Base-by-base conservation (phyloP, 1,284 basidiomycete species). In the Spongiforma sp. region DNA sequence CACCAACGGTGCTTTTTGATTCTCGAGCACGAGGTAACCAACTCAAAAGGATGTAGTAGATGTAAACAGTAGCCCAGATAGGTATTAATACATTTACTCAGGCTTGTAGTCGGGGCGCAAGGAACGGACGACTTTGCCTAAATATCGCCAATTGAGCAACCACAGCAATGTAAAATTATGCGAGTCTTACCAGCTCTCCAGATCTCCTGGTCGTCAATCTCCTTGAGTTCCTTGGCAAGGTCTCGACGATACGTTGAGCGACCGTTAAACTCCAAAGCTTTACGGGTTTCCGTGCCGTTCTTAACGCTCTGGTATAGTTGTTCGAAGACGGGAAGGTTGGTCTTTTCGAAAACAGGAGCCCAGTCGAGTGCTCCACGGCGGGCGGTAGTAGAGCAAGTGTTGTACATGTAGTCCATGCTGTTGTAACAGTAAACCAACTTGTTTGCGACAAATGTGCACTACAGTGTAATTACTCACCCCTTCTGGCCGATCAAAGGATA, bases 371-470 rank as follows among this genome's bases (percentile, higher is more conserved):
- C 96, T 77, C 97, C 98, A 69, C 97, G 96, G 73, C 97, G 96
- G 63, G 98, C 98, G 60, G 98, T 99, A 70, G 97, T 99, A 46
- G 98, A 99, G 86, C 98, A 99, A 56, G 96, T 96, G 76, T 93
- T 92, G 87, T 91, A 99, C 97, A 99, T 99, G 90, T 99, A 98
- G 84, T 99, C 97, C 98, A 98, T 98, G 69, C 93, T 93, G 68
- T 64, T 57, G 66, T 60, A 52, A 50, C 5, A n/a, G 36, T 37
- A 43, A n/a, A 64, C 57, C 41, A 60, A 60, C 3, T 2, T 5
- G 30, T 30, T 59, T 46, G 21, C 12, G 28, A 52, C 5, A 17
- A 28, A 33, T 24, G 19, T 36, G 24, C 24, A n/a, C 32, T 32
- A 14, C 4, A 39, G 7, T 0, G 21, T 14, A 3, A 39, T 55